These are phyloP conservation scores for Magnusiomyces tetraspermus DNA, from an alignment of 1,139 yeast species.

Conservation along the genomic window DNA sequence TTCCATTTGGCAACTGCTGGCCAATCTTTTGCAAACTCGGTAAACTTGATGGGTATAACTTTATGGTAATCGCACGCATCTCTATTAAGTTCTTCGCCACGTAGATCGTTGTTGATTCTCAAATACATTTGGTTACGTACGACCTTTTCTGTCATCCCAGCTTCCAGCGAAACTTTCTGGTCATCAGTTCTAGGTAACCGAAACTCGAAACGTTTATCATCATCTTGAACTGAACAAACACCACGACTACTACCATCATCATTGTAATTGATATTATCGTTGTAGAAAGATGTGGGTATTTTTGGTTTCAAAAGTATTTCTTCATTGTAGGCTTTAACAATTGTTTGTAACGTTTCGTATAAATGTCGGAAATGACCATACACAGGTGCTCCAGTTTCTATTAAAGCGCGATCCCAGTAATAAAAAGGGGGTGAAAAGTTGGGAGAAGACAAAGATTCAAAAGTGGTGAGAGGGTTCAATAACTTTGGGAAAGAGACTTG, in stretches of 20 bases:
- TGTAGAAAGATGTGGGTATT: not conserved
- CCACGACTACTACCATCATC: too few relatives aligned
- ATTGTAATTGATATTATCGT: not conserved
- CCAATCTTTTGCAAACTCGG: slow-evolving; percentile 19
- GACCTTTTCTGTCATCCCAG: not conserved
- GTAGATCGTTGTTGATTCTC: too few relatives aligned
- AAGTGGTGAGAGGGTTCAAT: too few relatives aligned
- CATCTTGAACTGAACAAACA: too few relatives aligned
- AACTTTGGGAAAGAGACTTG: too few relatives aligned
- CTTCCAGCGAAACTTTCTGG: too few relatives aligned
- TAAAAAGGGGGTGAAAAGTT: too few relatives aligned
- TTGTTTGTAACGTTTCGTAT: not conserved
- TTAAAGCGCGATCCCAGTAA: not conserved
- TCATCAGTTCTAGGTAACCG: too few relatives aligned
- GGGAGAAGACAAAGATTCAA: too few relatives aligned
- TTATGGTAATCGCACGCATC: not conserved
- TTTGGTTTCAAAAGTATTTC: too few relatives aligned
- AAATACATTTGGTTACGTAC: not conserved
- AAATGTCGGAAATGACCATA: not conserved
- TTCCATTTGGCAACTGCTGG: slow-evolving; percentile 23
- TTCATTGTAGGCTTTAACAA: not conserved
- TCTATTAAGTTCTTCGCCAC: not conserved
- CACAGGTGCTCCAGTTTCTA: not conserved
- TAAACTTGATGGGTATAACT: slow-evolving; percentile 15
- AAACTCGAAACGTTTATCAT: too few relatives aligned